A percentile compares a stretch with the other conserved stretches of the same genome.
phyloP scores from a whole-genome alignment of 306 rosid species.

The Quercus ilex region DNA sequence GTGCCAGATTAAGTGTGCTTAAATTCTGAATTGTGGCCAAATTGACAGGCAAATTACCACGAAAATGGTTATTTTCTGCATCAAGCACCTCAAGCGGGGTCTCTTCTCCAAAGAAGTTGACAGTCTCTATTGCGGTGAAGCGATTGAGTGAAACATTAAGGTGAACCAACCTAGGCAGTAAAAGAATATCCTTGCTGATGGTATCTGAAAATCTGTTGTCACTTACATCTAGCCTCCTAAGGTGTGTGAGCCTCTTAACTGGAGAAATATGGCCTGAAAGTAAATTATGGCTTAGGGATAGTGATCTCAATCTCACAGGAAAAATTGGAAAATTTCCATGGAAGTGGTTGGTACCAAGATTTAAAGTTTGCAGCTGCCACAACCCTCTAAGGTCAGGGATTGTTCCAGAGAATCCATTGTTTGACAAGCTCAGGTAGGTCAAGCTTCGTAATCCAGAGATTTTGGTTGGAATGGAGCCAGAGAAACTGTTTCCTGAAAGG shows the following conservation, averaged over 20 bases:
- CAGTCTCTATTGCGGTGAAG: constrained; percentile 26
- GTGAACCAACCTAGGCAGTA: constrained; percentile 12
- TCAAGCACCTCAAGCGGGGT: constrained; percentile 34
- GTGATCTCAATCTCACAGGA: constrained; percentile 32
- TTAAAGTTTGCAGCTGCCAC: constrained; percentile 34
- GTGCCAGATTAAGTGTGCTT: constrained; percentile 30
- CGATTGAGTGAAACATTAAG: constrained; percentile 42
- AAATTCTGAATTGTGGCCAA: constrained; percentile 31
- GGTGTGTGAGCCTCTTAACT: constrained; percentile 11
- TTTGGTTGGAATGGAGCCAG: constrained; percentile 29
- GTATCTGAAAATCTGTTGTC: constrained; percentile 35
- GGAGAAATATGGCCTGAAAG: constrained; percentile 29
- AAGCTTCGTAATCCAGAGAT: constrained; percentile 22
- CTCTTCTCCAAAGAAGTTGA: not conserved
- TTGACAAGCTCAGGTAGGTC: constrained; percentile 33
- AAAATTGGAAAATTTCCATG: constrained; percentile 31
- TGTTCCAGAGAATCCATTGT: constrained; percentile 36
- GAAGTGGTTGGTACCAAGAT: constrained; percentile 37
- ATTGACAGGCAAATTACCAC: constrained; percentile 40
- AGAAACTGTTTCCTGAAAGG: constrained; percentile 30
- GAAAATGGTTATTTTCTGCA: constrained; percentile 36
- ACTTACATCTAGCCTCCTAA: constrained; percentile 35
- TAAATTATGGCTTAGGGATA: constrained; percentile 25
- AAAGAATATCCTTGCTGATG: constrained; percentile 23
- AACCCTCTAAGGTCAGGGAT: constrained; percentile 38